A percentile compares a stretch with the other conserved stretches of the same genome.
Evolutionary conservation across 768 basidiomycete genomes (phyloP).

Genomic region (Dictyophora rubrovolvata): DNA sequence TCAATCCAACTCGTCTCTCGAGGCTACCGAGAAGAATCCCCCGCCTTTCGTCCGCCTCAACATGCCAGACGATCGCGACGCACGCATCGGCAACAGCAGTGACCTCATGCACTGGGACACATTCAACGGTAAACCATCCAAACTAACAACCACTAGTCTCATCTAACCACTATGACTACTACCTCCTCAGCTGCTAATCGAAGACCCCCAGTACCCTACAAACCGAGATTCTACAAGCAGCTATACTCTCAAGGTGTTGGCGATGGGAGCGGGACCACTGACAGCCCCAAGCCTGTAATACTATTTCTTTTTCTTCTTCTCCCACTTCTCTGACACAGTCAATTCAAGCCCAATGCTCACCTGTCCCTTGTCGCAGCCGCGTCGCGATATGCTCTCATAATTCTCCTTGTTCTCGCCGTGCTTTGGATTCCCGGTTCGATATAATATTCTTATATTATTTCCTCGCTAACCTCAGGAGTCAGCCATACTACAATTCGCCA

Average conservation of each 20-base stretch:
- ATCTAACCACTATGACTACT: background rate
- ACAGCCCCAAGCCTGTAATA: background rate
- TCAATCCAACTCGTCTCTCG: background rate
- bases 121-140: background rate
- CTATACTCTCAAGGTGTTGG: background rate
- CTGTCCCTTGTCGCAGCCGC: background rate
- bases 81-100: background rate
- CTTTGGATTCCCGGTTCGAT: constrained; percentile 57
- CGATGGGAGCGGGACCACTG: too few relatives aligned
- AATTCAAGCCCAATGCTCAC: background rate
- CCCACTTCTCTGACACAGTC: background rate
- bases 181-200: background rate
- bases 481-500: constrained; percentile 49
- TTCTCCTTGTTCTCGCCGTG: constrained; percentile 57
- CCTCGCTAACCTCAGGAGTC: constrained; percentile 12
- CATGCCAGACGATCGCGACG: background rate
- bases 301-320: background rate
- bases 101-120: background rate
- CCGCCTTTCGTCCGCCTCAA: background rate
- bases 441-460: background rate
- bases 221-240: background rate
- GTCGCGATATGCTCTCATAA: constrained; percentile 67
- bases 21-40: background rate
- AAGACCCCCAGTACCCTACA: background rate
- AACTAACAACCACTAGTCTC: background rate